Evolutionary conservation across 2,329 filamentous ascomycete genomes (phyloP).

Genomic region (Cladosporium sp.): DNA sequence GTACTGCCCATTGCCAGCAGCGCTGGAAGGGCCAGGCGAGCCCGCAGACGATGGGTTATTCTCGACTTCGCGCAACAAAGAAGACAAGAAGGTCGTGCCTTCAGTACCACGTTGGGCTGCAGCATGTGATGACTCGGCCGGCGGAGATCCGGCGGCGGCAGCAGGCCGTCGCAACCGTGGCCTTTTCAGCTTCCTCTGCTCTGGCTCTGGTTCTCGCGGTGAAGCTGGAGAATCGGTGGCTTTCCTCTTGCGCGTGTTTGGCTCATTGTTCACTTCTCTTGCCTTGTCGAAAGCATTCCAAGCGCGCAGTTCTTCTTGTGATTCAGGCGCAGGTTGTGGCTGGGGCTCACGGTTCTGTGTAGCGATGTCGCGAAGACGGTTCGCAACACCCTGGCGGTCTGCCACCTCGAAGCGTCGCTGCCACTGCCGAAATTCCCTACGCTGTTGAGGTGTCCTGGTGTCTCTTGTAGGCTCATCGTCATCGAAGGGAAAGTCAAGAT

Average conservation of each 20-base stretch:
- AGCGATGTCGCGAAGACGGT: slow-evolving; percentile 45
- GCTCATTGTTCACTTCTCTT: slow-evolving; percentile 57
- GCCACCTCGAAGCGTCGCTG: slow-evolving; percentile 78
- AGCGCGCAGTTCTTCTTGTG: slow-evolving; percentile 71
- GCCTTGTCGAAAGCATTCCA: slow-evolving; percentile 90
- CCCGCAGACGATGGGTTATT: slow-evolving; percentile 38
- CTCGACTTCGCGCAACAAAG: slow-evolving; percentile 82
- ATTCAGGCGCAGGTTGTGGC: slow-evolving; percentile 57
- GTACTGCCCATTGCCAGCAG: slow-evolving; percentile 25
- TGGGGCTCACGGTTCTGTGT: slow-evolving; percentile 49
- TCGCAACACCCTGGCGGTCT: slow-evolving; percentile 67
- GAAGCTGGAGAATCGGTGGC: slow-evolving; percentile 68
- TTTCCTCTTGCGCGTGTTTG: slow-evolving; percentile 61
- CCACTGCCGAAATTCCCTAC: slow-evolving; percentile 63
- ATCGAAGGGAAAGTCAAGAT: slow-evolving; percentile 80
- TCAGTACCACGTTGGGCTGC: slow-evolving; percentile 34
- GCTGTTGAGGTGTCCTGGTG: slow-evolving; percentile 51
- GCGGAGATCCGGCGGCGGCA: slow-evolving; percentile 38
- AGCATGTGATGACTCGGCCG: slow-evolving; percentile 28
- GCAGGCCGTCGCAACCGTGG: slow-evolving; percentile 52
- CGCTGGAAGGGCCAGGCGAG: slow-evolving; percentile 28
- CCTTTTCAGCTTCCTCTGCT: slow-evolving; percentile 73
- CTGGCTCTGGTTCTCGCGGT: slow-evolving; percentile 54
- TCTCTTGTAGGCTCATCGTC: slow-evolving; percentile 48
- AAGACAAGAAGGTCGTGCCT: slow-evolving; percentile 76